Percentiles rank a stretch among this genome's conserved stretches.
phyloP scores from a whole-genome alignment of 1,139 yeast species.

The Pneumocystis sp. region DNA sequence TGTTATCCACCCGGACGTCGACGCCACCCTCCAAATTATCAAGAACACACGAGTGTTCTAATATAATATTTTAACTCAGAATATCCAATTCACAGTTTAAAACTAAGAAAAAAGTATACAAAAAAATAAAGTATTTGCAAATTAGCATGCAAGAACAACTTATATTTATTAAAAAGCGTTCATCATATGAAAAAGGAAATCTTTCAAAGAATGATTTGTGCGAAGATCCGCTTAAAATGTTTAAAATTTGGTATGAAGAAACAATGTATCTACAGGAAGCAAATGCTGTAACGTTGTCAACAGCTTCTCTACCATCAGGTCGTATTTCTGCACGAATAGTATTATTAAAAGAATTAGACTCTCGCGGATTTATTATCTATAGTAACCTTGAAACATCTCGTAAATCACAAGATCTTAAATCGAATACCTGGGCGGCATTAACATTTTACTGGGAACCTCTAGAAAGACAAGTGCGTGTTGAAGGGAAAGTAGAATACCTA shows the following conservation, averaged over 20 bases:
- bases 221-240: not conserved
- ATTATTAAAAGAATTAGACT: constrained; percentile 74
- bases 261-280: constrained; percentile 21
- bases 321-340: constrained; percentile 73
- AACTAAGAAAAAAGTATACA: not conserved
- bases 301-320: constrained; percentile 79
- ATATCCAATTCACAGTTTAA: too few relatives aligned
- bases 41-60: not conserved
- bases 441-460: constrained; percentile 74
- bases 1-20: not conserved
- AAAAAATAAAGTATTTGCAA: not conserved
- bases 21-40: not conserved
- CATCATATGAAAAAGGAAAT: not conserved
- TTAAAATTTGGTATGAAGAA: not conserved
- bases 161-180: not conserved
- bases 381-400: constrained; percentile 85
- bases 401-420: constrained; percentile 52
- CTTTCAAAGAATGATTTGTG: not conserved
- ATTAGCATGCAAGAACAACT: not conserved
- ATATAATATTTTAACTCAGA: too few relatives aligned
- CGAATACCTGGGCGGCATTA: constrained; percentile 51
- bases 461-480: constrained; percentile 87
- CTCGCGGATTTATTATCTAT: constrained; percentile 64
- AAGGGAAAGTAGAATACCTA: constrained; percentile 67
- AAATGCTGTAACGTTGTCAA: constrained; percentile 66